Conservation (phyloP, 352 stramenopile species). For the Globisporangium irregulare region DNA sequence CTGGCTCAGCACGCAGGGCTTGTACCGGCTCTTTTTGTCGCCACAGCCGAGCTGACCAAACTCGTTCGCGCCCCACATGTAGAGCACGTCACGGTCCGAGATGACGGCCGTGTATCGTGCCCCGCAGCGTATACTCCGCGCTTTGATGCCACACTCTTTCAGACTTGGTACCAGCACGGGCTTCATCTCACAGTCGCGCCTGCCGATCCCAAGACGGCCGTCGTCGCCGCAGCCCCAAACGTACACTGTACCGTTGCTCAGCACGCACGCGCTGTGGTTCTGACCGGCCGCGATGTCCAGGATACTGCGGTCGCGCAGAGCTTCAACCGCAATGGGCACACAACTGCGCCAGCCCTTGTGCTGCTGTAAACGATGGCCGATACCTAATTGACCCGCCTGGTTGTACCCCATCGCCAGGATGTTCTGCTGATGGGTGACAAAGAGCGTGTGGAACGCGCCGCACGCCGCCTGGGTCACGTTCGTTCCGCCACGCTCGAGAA, state of each 20-base stretch:
- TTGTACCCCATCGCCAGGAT: slow-evolving; percentile 81
- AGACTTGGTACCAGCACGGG: slow-evolving; percentile 40
- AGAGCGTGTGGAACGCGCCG: slow-evolving; percentile 66
- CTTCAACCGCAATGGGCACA: slow-evolving; percentile 45
- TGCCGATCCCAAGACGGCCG: slow-evolving; percentile 52
- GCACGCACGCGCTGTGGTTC: slow-evolving; percentile 69
- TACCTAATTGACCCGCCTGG: slow-evolving; percentile 64
- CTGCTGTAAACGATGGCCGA: slow-evolving; percentile 63
- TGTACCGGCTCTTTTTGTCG: slow-evolving; percentile 39
- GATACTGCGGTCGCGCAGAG: slow-evolving; percentile 52
- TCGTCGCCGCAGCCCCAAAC: slow-evolving; percentile 75
- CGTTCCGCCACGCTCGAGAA: slow-evolving; percentile 37
- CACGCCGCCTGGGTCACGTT: slow-evolving; percentile 71
- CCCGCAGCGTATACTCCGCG: slow-evolving; percentile 56
- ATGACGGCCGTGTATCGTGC: slow-evolving; percentile 65
- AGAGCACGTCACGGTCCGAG: slow-evolving; percentile 64
- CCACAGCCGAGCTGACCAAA: slow-evolving; percentile 73
- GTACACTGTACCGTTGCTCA: slow-evolving; percentile 74
- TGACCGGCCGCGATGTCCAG: slow-evolving; percentile 67
- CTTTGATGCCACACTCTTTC: slow-evolving; percentile 35
- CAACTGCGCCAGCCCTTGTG: slow-evolving; percentile 68
- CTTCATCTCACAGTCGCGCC: slow-evolving; percentile 29
- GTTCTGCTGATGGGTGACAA: slow-evolving; percentile 75
- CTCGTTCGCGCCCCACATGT: slow-evolving; percentile 78
- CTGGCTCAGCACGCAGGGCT: slow-evolving; percentile 44